Evolutionary conservation across 1,284 basidiomycete species (phyloP), one percentile per base, ranked within the genome.

Genomic region (Pholiota adiposa): DNA sequence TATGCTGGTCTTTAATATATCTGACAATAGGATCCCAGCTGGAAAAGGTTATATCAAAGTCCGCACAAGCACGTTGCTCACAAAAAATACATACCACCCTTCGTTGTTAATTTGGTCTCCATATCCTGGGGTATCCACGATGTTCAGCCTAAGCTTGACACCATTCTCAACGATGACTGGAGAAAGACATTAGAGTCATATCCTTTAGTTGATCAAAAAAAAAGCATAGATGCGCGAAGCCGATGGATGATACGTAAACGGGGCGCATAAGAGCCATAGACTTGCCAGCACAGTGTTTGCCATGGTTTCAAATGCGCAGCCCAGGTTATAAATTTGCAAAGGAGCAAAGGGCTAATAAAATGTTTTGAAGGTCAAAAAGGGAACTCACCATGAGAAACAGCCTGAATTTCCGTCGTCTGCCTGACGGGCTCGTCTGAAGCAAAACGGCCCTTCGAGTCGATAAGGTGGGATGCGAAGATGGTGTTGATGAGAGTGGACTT

Each of bases 31-130:
- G 93, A 73, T 99, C 97, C 97, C 97, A 99, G 85, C 93, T 94
- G 61, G 14, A 67, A 41, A 40, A 44, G 18, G 48, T 12, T 38
- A 6, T 19, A 4, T 29, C 8, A 25, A 19, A 31, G n/a, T 9
- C 23, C 8, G 18, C 3, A 27, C 16, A 23, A 21, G 33, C 40
- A 18, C 11, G 12, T 36, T 31, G n/a, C 14, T 19, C 34, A 18
- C 48, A 50, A 56, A 59, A 51, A 59, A 55, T 25, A 80, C 89
- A 54, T 69, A 94, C 92, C 97, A 98, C 76, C 93, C 93, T 76
- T 99, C 97, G 76, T 99, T 99, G 87, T 99, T 98, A 74, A 99
- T 89, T 72, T 96, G 93, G 83, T 99, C 97, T 56, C 96, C 97
- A 72, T 97, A 99, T 38, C 97, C 97, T 56, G 97, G 97, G 5